Conservation (phyloP, 2,329 filamentous ascomycete genomes). For the Neopestalotiopsis sp. region DNA sequence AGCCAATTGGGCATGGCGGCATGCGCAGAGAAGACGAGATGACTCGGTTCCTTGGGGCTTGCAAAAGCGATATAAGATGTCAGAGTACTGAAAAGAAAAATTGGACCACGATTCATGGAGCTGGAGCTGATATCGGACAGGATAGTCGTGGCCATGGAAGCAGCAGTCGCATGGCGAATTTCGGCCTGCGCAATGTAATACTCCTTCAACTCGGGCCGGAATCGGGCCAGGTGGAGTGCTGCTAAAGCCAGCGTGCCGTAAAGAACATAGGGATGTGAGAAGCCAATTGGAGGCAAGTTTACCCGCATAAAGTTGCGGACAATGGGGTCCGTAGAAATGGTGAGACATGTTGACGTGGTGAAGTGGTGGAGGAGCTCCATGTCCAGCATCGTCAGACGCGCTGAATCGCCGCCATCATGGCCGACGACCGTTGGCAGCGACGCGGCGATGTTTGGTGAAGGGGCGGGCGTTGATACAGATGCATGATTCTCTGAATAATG, state of each 20-base stretch:
- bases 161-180: conserved; percentile 40
- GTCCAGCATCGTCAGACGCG: conserved; percentile 36
- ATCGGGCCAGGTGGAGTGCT: conserved; percentile 53
- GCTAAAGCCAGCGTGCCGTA: conserved; percentile 54
- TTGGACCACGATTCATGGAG: conserved; percentile 38
- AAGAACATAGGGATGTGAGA: conserved; percentile 53
- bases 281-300: conserved; percentile 52
- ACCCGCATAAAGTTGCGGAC: conserved; percentile 53
- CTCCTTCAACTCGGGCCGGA: conserved; percentile 42
- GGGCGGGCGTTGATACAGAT: too few relatives aligned
- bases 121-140: conserved; percentile 36
- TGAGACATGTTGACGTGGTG: conserved; percentile 53
- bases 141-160: conserved; percentile 37
- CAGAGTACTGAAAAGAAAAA: conserved; percentile 46
- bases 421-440: too few relatives aligned
- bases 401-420: too few relatives aligned
- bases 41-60: conserved; percentile 37
- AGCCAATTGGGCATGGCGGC: conserved; percentile 22
- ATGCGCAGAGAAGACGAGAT: conserved; percentile 42
- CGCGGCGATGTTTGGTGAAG: too few relatives aligned
- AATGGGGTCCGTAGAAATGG: conserved; percentile 46
- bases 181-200: conserved; percentile 45
- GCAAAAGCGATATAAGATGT: conserved; percentile 43
- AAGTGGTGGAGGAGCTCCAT: conserved; percentile 61
- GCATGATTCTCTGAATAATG: too few relatives aligned